Evolutionary conservation across 73 alveolate species (phyloP), one percentile per base, ranked within the genome.

Genomic region (Paramecium sonneborni): DNA sequence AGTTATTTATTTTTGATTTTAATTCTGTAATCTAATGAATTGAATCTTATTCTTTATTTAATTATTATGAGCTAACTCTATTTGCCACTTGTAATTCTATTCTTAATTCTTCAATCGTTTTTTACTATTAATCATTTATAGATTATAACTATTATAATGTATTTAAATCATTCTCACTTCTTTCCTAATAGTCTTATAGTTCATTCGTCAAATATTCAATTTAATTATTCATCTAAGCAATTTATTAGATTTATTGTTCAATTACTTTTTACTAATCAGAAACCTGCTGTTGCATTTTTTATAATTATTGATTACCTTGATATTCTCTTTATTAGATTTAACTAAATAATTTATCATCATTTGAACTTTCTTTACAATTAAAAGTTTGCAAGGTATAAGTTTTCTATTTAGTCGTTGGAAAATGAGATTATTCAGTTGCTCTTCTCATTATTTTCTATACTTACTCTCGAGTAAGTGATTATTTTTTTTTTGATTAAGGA

Each of bases 211-310:
- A 70, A 32, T 70, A 18, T 32, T 26, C 34, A 32, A 70, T 70
- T 70, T 70, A 18, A 70, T 70, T 70, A 70, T 70, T 70, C 57
- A 70, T 32, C 6, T 70, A 32, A 12, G 86, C 86, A 28, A 70
- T 70, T 35, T 70, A 28, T 18, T 8, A 10, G 26, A 70, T 28
- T 32, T 70, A 15, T 18, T 32, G 4, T 70, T 70, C 58, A 32
- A 70, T 70, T 21, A 26, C 24, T 4, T 70, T 8, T 35, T 35
- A 35, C 43, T 35, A 35, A 35, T 35, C 43, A 35, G 43, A 35
- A 35, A 35, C 6, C 43, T 35, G 6, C 6, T 35, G 2, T 35
- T 35, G 43, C 15, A 9, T 2, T 4, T 70, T 10, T 28, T 70
- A 6, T 48, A 15, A 48, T 48, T 48, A 5, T 18, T 48, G 24